Evolutionary conservation across 768 basidiomycete genomes (phyloP), one percentile per base, ranked within the genome.

Genomic region (Panellus pusillus): DNA sequence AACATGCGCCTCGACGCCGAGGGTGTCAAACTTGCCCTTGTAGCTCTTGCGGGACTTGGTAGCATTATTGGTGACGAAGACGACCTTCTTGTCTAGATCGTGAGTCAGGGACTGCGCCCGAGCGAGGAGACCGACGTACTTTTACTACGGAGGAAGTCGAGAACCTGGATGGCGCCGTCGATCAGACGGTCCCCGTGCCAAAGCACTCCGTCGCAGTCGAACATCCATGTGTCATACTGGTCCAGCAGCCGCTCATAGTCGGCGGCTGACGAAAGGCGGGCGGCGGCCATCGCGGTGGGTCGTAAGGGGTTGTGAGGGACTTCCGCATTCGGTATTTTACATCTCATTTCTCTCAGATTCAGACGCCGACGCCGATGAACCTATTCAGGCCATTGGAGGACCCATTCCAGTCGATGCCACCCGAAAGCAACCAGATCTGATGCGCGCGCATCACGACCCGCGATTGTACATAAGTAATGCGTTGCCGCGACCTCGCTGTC

Each of bases 41-140:
- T 95, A 95, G 67, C 73, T 86, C 67, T 73, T 82, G 58, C 97
- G 77, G 6, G 93, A 96, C 73, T 98, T 96, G 50, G 87, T 91
- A 42, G 96, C 95, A 68, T 98, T 99, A 74, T 99, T 99, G 15
- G 95, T 98, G 46, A 97, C 94, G 65, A 98, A 98, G 9, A 98
- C 72, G 29, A 97, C 74, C 55, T 82, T 79, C 78, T 92, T 98
- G 66, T 79, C 93, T 93, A 68, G 32, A 29, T 20, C 20, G 38
- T 54, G 57, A 43, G 48, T 56, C 17, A 13, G 49, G 38, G 44
- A 32, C 40, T 37, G 13, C 41, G 40, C 42, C 41, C 19, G 38
- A 44, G 36, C 19, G 44, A 48, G 52, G 50, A 31, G 47, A 45
- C 51, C 45, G 44, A 69, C 90, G 64, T 71, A 91, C 93, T 86